Evolutionary conservation across 805 yeast genomes (phyloP), one percentile per base, ranked within the genome.

Genomic region (Lachancea meyersii): DNA sequence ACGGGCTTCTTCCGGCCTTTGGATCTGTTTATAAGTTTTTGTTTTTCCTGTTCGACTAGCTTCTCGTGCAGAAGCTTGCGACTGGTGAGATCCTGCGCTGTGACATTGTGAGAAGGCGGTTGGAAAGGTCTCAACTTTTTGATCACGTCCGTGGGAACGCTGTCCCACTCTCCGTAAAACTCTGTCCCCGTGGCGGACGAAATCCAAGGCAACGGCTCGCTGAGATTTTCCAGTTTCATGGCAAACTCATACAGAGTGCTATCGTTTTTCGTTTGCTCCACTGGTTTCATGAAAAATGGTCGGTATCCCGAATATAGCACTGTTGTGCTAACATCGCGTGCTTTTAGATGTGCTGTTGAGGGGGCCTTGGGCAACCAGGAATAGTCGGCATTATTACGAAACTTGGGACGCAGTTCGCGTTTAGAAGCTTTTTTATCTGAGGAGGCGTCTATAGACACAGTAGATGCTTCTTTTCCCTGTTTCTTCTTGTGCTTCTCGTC

Each of bases 151-250:
- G 56, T 51, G 24, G 68, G 69, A 13, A 61, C 40, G 23, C 50
- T 49, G 28, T 61, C 64, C 65, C 65, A 62, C 38, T 61, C 66
- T 7, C 52, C 51, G 40, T 58, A 65, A n/a, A 48, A 49, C 43
- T 65, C 67, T 10, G 59, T 39, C 0, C 69, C 69, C 1, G 67
- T 55, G 1, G 69, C 67, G 10, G 69, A 63, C 40, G 57, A 54
- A 17, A 54, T 51, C 69, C 69, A 65, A 6, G 61, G 57, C 1
- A 63, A 54, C 39, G 50, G 60, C 45, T 50, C 60, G 39, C 47
- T 50, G 16, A 43, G 48, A 28, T 54, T 56, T 36, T 57, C 60
- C 43, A 52, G 31, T 43, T 52, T 48, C 68, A 67, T 49, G 31
- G 60, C 53, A 54, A 55, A 43, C 43, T 57, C 54, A 43, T 56